Base-by-base conservation (phyloP, 2,329 filamentous ascomycete genomes). In the Dactylellina cionopaga region DNA sequence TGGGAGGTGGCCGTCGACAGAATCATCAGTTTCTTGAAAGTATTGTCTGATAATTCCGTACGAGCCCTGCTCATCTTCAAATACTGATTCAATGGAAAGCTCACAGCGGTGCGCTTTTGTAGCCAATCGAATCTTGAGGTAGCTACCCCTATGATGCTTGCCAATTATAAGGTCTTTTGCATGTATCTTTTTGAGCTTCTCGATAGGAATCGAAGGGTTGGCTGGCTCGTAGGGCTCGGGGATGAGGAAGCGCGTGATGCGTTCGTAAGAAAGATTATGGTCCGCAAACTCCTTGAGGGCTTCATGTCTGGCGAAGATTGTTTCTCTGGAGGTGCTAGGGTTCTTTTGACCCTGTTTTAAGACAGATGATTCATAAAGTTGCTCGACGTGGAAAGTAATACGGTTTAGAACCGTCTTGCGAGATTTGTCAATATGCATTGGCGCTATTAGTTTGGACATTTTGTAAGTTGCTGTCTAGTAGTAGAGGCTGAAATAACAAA, bases 101-200 rank as follows among this genome's bases (percentile, higher is more conserved):
- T 72, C 59, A 9, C 27, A 31, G 5, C 39, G 33, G 2, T 31
- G 29, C 24, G 68, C 25, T 11, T 5, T 51, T 19, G 9, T 15
- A 7, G 19, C 27, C 7, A 65, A 15, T 13, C 41, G 46, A 6
- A 65, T 41, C 25, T 65, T 72, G 2, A 72, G 31, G 33, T 72
- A 65, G 17, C 35, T 13, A 1, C 68, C 59, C 7, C 22, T 55
- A 19, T 72, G 68, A 7, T 52, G 59, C 11, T 55, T 59, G 2
- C 68, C 68, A 11, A 72, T 24, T 6, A 64, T 33, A 0, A 72
- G 52, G 35, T 72, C 68, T 29, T 64, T 65, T 4, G 44, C 46
- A 19, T 65, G 68, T 17, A 72, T 47, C 22, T 72, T 72, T 27
- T 35, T 72, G 22, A 72, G 13, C 29, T 65, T 72, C 4, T 72